Conservation (phyloP, 2,329 filamentous ascomycete genomes). For the Septoria petroselini region DNA sequence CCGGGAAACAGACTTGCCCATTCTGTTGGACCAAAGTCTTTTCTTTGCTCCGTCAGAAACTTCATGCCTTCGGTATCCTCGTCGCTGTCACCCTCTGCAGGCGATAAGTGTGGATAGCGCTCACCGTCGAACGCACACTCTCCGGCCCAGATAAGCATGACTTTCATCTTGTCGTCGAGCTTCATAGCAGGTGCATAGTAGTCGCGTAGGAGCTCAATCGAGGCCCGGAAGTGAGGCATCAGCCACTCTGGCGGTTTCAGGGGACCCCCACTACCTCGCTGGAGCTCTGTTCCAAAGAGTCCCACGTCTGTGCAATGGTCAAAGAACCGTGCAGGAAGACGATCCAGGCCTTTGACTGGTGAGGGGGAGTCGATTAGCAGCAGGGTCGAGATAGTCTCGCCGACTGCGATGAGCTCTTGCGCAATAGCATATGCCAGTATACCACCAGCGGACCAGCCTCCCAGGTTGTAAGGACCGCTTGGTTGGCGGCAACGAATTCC, state of each 20-base stretch:
- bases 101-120: slow-evolving; percentile 32
- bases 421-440: slow-evolving; percentile 57
- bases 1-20: slow-evolving; percentile 47
- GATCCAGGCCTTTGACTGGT: slow-evolving; percentile 51
- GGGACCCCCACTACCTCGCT: slow-evolving; percentile 2
- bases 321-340: slow-evolving; percentile 56
- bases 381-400: slow-evolving; percentile 30
- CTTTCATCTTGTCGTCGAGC: slow-evolving; percentile 41
- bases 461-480: slow-evolving; percentile 59
- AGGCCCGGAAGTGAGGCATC: slow-evolving; percentile 52
- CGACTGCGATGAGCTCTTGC: slow-evolving; percentile 24
- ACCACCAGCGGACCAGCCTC: slow-evolving; percentile 75
- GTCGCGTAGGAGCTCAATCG: slow-evolving; percentile 48
- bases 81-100: slow-evolving; percentile 37
- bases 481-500: slow-evolving; percentile 48
- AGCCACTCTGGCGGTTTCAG: slow-evolving; percentile 46
- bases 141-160: slow-evolving; percentile 49
- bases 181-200: slow-evolving; percentile 39
- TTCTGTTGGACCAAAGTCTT: slow-evolving; percentile 48
- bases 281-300: slow-evolving; percentile 47
- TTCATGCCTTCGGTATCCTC: slow-evolving; percentile 49
- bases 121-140: slow-evolving; percentile 48
- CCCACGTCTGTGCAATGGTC: slow-evolving; percentile 49
- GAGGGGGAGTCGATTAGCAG: slow-evolving; percentile 36
- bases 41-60: slow-evolving; percentile 49